Evolutionary conservation across 805 yeast genomes (phyloP).

Genomic region (Wickerhamiella allomyrinae): DNA sequence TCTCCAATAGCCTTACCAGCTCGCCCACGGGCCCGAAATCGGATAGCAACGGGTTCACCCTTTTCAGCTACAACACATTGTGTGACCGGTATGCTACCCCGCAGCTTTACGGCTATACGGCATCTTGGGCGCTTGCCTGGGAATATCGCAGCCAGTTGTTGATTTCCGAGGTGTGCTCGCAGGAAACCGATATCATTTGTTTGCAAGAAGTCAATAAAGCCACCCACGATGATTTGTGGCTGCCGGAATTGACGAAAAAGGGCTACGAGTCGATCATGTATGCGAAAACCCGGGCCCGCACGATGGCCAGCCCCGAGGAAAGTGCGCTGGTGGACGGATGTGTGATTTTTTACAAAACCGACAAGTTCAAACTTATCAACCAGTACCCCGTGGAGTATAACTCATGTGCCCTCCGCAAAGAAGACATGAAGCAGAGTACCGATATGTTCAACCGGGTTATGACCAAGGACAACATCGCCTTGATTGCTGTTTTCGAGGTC

Average conservation of each 20-base stretch:
- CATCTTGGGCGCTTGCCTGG: conserved; percentile 96
- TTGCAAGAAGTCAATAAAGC: conserved; percentile 90
- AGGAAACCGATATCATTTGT: conserved; percentile 67
- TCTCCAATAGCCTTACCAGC: not conserved
- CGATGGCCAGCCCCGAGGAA: conserved; percentile 58
- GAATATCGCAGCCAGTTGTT: conserved; percentile 69
- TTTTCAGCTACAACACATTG: conserved; percentile 77
- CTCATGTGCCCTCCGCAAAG: conserved; percentile 30
- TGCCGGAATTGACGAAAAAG: conserved; percentile 49
- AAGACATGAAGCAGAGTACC: conserved; percentile 79
- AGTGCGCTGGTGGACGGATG: conserved; percentile 94
- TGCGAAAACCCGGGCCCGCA: conserved; percentile 82
- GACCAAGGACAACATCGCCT: conserved; percentile 88
- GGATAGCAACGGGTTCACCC: conserved; percentile 37
- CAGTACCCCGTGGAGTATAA: conserved; percentile 72
- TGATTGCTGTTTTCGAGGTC: conserved; percentile 62
- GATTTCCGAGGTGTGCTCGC: conserved; percentile 53
- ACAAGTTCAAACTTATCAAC: conserved; percentile 55
- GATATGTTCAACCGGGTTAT: conserved; percentile 92
- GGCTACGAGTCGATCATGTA: conserved; percentile 77
- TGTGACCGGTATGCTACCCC: conserved; percentile 95
- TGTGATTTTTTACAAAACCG: conserved; percentile 72
- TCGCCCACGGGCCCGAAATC: not conserved
- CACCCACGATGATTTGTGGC: conserved; percentile 77
- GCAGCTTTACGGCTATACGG: conserved; percentile 83